Evolutionary conservation across 2,329 filamentous ascomycete species (phyloP).

Genomic region (Fusarium citri): DNA sequence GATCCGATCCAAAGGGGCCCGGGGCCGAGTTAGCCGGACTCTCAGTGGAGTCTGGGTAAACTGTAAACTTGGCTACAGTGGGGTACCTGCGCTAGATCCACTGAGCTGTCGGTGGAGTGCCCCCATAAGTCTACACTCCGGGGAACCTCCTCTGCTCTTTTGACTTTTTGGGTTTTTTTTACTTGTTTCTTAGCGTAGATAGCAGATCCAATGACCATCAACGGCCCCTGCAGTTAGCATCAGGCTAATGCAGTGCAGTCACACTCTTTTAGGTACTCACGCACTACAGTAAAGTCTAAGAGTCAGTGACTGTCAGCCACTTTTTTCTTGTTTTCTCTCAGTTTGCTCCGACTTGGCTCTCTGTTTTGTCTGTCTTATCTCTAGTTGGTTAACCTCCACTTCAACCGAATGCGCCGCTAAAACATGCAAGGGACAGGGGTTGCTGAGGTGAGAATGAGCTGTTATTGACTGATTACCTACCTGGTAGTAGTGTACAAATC

Average conservation of each 20-base stretch:
- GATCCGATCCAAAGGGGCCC: slow-evolving; percentile 1
- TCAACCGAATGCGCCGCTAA: slow-evolving; percentile 13
- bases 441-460: slow-evolving; percentile 1
- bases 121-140: background rate
- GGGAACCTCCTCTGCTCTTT: background rate
- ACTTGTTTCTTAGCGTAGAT: background rate
- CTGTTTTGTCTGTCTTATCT: background rate
- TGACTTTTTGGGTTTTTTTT: background rate
- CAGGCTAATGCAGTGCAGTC: slow-evolving; percentile 26
- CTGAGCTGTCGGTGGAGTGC: background rate
- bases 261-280: slow-evolving; percentile 5
- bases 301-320: background rate
- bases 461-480: background rate
- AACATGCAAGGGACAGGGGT: slow-evolving; percentile 13
- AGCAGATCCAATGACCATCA: slow-evolving; percentile 6
- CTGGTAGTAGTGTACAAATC: background rate
- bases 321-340: slow-evolving; percentile 11
- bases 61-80: slow-evolving; percentile 4
- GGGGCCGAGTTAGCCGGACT: slow-evolving; percentile 26
- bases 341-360: background rate
- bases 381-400: slow-evolving; percentile 25
- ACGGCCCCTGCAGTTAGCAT: slow-evolving; percentile 35
- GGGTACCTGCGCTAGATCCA: slow-evolving; percentile 15
- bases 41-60: too few relatives aligned
- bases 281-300: too few relatives aligned